A percentile compares a stretch with the other conserved stretches of the same genome.
Conservation (phyloP, 2,329 filamentous ascomycete genomes). For the Claviceps paspali region DNA sequence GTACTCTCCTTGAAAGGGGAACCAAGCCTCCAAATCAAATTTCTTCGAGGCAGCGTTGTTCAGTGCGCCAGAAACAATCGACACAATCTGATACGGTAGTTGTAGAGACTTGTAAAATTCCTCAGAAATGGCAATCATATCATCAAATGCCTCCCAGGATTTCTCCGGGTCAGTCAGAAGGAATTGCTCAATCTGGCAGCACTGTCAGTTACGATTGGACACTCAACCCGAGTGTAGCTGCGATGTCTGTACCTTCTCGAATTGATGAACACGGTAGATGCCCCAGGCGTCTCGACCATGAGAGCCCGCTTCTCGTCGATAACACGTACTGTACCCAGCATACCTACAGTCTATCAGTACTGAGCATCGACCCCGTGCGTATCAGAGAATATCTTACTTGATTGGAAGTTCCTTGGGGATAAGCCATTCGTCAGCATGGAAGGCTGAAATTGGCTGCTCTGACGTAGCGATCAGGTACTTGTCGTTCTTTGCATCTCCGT, state of each 20-base stretch:
- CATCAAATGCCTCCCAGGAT: constrained; percentile 84
- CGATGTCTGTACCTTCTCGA: constrained; percentile 56
- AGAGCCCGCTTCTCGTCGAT: constrained; percentile 85
- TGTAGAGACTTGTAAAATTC: constrained; percentile 88
- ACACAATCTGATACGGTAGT: constrained; percentile 80
- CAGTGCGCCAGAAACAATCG: constrained; percentile 89
- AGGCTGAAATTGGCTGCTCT: constrained; percentile 86
- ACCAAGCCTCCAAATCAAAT: constrained; percentile 92
- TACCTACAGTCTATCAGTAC: constrained; percentile 46
- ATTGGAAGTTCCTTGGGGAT: constrained; percentile 72
- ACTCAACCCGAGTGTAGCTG: background rate
- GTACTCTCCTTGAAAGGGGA: constrained; percentile 92
- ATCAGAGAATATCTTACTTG: constrained; percentile 35
- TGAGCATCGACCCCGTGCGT: background rate
- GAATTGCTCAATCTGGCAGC: constrained; percentile 52
- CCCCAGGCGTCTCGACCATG: constrained; percentile 87
- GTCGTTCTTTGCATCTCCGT: constrained; percentile 73
- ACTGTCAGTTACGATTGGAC: constrained; percentile 1
- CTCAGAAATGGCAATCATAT: constrained; percentile 82
- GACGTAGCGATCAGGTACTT: constrained; percentile 70
- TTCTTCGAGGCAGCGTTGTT: constrained; percentile 73
- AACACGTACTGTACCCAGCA: constrained; percentile 87
- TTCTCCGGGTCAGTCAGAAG: constrained; percentile 71
- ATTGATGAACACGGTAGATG: constrained; percentile 95
- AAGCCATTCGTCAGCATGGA: constrained; percentile 91